These are phyloP conservation scores for Prinsepia uniflora DNA, from an alignment of 306 rosid genomes.

Conservation along the genomic window DNA sequence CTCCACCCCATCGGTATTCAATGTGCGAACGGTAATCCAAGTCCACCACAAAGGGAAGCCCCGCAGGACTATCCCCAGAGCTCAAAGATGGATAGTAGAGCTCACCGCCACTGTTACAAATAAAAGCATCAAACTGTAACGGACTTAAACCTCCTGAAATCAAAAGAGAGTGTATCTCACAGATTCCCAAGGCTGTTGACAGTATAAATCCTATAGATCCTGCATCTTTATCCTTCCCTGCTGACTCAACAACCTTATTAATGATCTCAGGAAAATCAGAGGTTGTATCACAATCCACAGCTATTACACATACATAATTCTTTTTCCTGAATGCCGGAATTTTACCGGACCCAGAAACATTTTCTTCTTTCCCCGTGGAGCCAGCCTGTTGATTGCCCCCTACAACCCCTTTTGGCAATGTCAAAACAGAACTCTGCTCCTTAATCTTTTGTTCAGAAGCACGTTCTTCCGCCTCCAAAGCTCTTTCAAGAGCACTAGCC, in stretches of 20 bases:
- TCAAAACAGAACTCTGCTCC: slow-evolving; percentile 27
- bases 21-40: slow-evolving; percentile 46
- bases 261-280: slow-evolving; percentile 32
- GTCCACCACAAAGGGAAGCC: slow-evolving; percentile 51
- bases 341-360: slow-evolving; percentile 18
- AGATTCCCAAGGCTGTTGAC: slow-evolving; percentile 41
- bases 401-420: slow-evolving; percentile 30
- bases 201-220: slow-evolving; percentile 40
- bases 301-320: slow-evolving; percentile 33
- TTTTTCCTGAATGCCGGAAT: slow-evolving; percentile 41
- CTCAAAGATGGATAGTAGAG: slow-evolving; percentile 49
- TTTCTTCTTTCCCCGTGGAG: slow-evolving; percentile 28
- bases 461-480: slow-evolving; percentile 36
- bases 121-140: slow-evolving; percentile 41
- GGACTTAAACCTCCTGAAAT: slow-evolving; percentile 38
- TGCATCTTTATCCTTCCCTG: slow-evolving; percentile 33
- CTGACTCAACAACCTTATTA: slow-evolving; percentile 30
- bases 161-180: slow-evolving; percentile 37
- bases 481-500: slow-evolving; percentile 21
- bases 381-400: slow-evolving; percentile 27
- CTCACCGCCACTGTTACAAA: slow-evolving; percentile 52
- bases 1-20: slow-evolving; percentile 58
- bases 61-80: slow-evolving; percentile 39
- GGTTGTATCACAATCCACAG: slow-evolving; percentile 40
- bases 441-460: slow-evolving; percentile 27